These are phyloP conservation scores for Mycena capillaripes DNA, from an alignment of 768 basidiomycete species.

Conservation along the genomic window DNA sequence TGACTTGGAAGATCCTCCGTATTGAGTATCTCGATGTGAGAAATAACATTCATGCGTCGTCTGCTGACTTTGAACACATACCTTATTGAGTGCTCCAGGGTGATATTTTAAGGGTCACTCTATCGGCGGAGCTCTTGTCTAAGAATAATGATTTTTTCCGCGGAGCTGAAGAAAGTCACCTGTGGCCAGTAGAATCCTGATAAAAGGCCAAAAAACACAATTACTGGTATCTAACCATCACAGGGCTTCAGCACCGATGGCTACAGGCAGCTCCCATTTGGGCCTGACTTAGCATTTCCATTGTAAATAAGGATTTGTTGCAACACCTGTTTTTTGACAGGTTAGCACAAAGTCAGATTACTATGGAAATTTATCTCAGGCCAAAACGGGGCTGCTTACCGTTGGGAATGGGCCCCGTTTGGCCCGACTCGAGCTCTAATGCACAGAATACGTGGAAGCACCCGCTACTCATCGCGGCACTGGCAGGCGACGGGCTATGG, in stretches of 20 bases:
- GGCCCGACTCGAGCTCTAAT: too few relatives aligned
- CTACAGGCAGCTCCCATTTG: neutral
- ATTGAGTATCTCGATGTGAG: neutral
- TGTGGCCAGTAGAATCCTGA: neutral
- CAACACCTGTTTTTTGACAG: neutral
- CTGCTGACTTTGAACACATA: too few relatives aligned
- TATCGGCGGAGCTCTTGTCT: neutral
- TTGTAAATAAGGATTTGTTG: neutral
- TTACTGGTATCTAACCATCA: too few relatives aligned
- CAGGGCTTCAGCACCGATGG: neutral
- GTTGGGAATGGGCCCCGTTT: neutral
- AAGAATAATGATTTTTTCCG: neutral
- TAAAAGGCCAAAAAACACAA: neutral
- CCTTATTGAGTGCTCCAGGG: too few relatives aligned
- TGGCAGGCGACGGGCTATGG: too few relatives aligned
- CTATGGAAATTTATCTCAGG: conserved; percentile 24
- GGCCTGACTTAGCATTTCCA: neutral
- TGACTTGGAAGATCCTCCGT: too few relatives aligned
- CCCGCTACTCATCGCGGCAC: too few relatives aligned
- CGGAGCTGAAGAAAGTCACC: neutral
- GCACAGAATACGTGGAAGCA: too few relatives aligned
- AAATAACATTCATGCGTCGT: neutral
- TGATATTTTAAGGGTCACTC: neutral
- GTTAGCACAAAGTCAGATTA: conserved; percentile 19
- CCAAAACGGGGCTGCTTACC: conserved; percentile 2